Percentiles rank a stretch among this genome's conserved stretches.
Conservation (phyloP, 805 yeast genomes). For the Yamadazyma takamatsuzukensis region DNA sequence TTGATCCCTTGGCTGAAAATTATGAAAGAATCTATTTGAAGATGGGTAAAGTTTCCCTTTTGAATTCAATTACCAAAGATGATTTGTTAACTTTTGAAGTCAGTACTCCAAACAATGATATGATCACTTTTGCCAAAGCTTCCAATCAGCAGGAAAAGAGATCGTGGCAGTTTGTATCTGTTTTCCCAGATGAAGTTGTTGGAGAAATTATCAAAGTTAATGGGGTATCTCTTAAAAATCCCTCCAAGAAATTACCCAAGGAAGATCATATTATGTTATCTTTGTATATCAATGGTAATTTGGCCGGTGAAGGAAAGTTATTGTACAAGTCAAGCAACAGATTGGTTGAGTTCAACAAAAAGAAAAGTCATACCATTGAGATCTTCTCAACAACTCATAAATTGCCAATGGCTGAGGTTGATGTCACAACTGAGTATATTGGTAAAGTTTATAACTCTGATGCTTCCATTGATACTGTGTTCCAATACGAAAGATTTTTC, state of each 20-base stretch:
- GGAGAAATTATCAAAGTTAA: conserved; percentile 68
- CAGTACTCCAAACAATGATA: conserved; percentile 47
- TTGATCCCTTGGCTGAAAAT: conserved; percentile 57
- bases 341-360: conserved; percentile 44
- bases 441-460: conserved; percentile 68
- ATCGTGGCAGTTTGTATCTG: conserved; percentile 71
- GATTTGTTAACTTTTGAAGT: conserved; percentile 53
- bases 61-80: conserved; percentile 25
- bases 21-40: conserved; percentile 60
- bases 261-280: conserved; percentile 54
- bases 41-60: conserved; percentile 47
- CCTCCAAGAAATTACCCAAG: conserved; percentile 30
- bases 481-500: conserved; percentile 50
- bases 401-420: conserved; percentile 43
- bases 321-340: conserved; percentile 45
- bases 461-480: conserved; percentile 47
- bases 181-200: conserved; percentile 63
- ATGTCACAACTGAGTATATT: conserved; percentile 59
- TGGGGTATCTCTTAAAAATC: conserved; percentile 46
- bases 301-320: conserved; percentile 57
- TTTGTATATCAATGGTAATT: conserved; percentile 60
- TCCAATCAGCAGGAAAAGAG: conserved; percentile 52
- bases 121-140: conserved; percentile 60
- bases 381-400: conserved; percentile 35
- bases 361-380: conserved; percentile 43